These are phyloP conservation scores for Ceratopteris richardii DNA, from an alignment of 75 land plant genomes.

Conservation along the genomic window DNA sequence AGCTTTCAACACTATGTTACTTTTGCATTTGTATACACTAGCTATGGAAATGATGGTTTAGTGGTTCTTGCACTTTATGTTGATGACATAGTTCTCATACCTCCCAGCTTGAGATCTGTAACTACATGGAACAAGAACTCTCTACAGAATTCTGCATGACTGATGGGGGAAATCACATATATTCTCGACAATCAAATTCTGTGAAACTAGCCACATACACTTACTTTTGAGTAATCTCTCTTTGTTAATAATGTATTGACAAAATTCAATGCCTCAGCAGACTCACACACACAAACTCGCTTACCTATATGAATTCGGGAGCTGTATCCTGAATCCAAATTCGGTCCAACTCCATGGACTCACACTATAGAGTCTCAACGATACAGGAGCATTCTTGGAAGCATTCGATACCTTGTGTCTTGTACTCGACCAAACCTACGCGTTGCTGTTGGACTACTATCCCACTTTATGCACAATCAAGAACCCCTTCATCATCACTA, in stretches of 20 bases:
- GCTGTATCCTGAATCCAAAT: not conserved
- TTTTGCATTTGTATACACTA: not conserved
- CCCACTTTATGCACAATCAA: constrained; percentile 2
- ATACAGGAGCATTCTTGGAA: not conserved
- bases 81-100: not conserved
- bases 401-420: constrained; percentile 2
- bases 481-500: constrained; percentile 7
- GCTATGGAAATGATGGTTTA: not conserved
- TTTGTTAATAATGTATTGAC: not conserved
- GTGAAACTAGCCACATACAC: no score
- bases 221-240: no score
- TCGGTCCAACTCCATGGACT: not conserved
- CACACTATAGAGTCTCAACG: no score
- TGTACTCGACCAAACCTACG: constrained; percentile 9
- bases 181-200: no score
- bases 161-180: no score
- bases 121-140: no score
- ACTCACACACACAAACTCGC: not conserved
- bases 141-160: no score
- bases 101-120: no score
- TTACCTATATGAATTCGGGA: not conserved
- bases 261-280: not conserved
- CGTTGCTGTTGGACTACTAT: not conserved
- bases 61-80: not conserved
- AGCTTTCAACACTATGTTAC: not conserved